These are phyloP conservation scores for Schizonepeta tenuifolia DNA, from an alignment of 257 asterid species.

Conservation along the genomic window DNA sequence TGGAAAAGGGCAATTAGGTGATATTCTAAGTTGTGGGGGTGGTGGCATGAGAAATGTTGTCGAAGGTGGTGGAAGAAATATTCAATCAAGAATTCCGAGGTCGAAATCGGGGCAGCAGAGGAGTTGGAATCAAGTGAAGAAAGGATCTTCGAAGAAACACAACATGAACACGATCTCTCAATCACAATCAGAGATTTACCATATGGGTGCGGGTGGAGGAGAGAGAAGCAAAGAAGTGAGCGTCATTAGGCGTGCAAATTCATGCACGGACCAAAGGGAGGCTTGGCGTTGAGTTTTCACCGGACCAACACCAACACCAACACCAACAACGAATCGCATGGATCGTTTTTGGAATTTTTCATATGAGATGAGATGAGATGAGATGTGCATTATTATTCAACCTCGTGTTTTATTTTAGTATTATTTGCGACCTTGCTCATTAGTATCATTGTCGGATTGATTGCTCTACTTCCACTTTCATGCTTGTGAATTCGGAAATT, in stretches of 20 bases:
- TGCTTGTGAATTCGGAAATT: neutral
- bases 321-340: too few species aligned
- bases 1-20: conserved; percentile 30
- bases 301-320: too few species aligned
- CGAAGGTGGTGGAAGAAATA: conserved; percentile 38
- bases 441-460: neutral
- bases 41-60: neutral
- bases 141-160: conserved; percentile 40
- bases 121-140: conserved; percentile 36
- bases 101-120: conserved; percentile 47
- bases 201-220: conserved; percentile 26
- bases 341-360: neutral
- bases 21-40: conserved; percentile 3
- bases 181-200: conserved; percentile 37
- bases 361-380: too few species aligned
- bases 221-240: conserved; percentile 50
- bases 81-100: conserved; percentile 49
- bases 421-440: neutral
- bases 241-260: conserved; percentile 55
- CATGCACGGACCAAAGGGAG: conserved; percentile 58
- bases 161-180: neutral
- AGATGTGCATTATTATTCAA: neutral
- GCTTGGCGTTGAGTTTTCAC: too few species aligned
- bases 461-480: neutral
- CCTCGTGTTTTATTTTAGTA: neutral